These are phyloP conservation scores for Shiraia sp. DNA, from an alignment of 2,329 filamentous ascomycete genomes.

Conservation along the genomic window DNA sequence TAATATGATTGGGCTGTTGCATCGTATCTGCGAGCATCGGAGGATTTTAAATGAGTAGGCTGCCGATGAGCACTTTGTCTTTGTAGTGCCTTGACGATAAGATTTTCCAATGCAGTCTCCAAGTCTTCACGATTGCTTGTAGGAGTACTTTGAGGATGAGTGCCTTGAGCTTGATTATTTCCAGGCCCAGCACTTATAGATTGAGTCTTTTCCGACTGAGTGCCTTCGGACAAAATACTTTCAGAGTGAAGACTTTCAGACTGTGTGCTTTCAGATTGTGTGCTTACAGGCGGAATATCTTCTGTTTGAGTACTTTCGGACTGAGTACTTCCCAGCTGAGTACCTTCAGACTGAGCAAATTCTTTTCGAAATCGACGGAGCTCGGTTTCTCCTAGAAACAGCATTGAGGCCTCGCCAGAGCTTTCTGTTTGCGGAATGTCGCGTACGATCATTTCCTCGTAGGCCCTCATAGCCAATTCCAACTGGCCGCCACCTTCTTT, in stretches of 20 bases:
- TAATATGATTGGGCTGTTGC: conserved; percentile 57
- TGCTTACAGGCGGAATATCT: no score
- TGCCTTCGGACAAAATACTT: no score
- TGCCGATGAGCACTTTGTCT: conserved; percentile 29
- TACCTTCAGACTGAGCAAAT: not conserved
- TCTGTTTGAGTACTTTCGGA: no score
- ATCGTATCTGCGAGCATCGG: conserved; percentile 40
- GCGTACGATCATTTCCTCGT: conserved; percentile 48
- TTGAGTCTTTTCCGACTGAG: no score
- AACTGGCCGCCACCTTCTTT: conserved; percentile 40
- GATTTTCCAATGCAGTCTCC: conserved; percentile 31
- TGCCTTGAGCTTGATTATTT: conserved; percentile 3
- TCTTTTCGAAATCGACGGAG: conserved; percentile 18
- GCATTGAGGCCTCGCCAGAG: conserved; percentile 48
- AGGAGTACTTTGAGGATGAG: conserved; percentile 13
- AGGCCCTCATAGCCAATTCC: conserved; percentile 56
- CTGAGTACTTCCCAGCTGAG: no score
- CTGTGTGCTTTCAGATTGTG: conserved; percentile 9
- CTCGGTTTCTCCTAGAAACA: conserved; percentile 28
- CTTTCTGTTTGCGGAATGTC: conserved; percentile 47
- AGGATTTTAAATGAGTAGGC: conserved; percentile 24
- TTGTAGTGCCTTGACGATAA: conserved; percentile 32
- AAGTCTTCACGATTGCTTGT: conserved; percentile 16
- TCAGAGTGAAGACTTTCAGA: no score
- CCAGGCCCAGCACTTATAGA: no score